Percentiles rank a stretch among this genome's conserved stretches.
Evolutionary conservation across 345 rosid species (phyloP).

Genomic region (Ceriops zippeliana): DNA sequence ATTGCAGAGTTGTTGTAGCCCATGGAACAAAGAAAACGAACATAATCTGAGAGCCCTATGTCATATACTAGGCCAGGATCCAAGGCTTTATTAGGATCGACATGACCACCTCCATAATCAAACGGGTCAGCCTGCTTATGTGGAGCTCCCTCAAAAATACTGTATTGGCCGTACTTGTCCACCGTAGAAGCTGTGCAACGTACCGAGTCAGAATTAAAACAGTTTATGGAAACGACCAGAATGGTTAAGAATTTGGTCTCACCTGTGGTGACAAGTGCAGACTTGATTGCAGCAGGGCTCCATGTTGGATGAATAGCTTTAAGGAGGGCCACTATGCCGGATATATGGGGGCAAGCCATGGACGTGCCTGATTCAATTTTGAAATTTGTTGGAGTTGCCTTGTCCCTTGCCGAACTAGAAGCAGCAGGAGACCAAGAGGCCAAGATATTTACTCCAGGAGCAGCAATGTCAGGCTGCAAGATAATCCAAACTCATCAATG

Average conservation of each 20-base stretch:
- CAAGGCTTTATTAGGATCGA: conserved; percentile 46
- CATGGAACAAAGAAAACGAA: conserved; percentile 51
- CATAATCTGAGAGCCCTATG: conserved; percentile 39
- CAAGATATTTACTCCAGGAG: conserved; percentile 57
- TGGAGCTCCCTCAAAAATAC: conserved; percentile 53
- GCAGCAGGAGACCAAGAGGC: conserved; percentile 59
- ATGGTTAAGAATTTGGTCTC: neutral
- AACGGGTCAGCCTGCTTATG: conserved; percentile 57
- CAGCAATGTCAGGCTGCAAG: conserved; percentile 58
- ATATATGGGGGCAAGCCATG: conserved; percentile 58
- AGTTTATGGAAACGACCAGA: neutral
- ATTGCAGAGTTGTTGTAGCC: conserved; percentile 53
- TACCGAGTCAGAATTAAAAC: neutral
- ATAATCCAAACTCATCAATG: neutral
- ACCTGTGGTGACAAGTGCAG: conserved; percentile 56
- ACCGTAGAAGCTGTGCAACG: conserved; percentile 38
- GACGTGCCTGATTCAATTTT: conserved; percentile 54
- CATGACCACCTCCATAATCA: conserved; percentile 66
- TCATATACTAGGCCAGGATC: conserved; percentile 65
- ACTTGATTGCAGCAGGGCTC: conserved; percentile 57
- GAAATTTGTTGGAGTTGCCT: conserved; percentile 23
- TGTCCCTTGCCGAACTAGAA: neutral
- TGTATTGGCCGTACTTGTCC: conserved; percentile 44
- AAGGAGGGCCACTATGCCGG: conserved; percentile 51
- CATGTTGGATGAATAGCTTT: conserved; percentile 46